phyloP scores from a whole-genome alignment of 352 stramenopile species.

The Phytophthora pluvialis region DNA sequence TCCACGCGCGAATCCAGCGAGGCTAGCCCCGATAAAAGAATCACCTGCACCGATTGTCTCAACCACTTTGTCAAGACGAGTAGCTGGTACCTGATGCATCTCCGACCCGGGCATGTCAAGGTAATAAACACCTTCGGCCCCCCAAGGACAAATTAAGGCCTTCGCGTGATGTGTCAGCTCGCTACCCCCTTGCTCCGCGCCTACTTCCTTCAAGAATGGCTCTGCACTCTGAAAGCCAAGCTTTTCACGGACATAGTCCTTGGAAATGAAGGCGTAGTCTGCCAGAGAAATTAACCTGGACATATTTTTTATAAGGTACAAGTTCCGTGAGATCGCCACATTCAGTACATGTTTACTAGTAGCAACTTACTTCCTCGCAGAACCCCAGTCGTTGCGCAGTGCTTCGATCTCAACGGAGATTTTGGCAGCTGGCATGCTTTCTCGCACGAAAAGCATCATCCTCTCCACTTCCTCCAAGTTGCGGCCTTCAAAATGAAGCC shows the following conservation, averaged over 20 bases:
- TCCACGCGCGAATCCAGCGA: conserved; percentile 46
- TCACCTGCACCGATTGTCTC: conserved; percentile 74
- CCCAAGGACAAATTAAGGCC: conserved; percentile 70
- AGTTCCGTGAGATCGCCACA: neutral
- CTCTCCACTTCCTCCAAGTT: conserved; percentile 53
- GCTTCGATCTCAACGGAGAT: conserved; percentile 76
- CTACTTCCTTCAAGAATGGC: conserved; percentile 45
- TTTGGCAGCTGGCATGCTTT: conserved; percentile 2
- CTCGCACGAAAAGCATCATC: conserved; percentile 58
- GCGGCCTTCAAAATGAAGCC: conserved; percentile 74
- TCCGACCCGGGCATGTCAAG: conserved; percentile 23
- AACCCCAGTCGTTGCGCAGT: conserved; percentile 59
- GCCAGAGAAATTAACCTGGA: conserved; percentile 42
- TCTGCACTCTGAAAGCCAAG: conserved; percentile 41
- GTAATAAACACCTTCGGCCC: conserved; percentile 59
- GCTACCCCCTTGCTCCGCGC: conserved; percentile 11
- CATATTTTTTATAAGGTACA: neutral
- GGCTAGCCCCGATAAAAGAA: conserved; percentile 65
- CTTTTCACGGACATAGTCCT: conserved; percentile 75
- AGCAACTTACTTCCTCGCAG: conserved; percentile 47
- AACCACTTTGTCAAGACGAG: conserved; percentile 40
- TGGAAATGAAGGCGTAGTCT: conserved; percentile 65
- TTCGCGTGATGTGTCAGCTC: conserved; percentile 20
- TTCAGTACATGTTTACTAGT: neutral
- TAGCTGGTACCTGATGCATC: conserved; percentile 37